Evolutionary conservation across 352 stramenopile species (phyloP).

Genomic region (Globisporangium ultimum): DNA sequence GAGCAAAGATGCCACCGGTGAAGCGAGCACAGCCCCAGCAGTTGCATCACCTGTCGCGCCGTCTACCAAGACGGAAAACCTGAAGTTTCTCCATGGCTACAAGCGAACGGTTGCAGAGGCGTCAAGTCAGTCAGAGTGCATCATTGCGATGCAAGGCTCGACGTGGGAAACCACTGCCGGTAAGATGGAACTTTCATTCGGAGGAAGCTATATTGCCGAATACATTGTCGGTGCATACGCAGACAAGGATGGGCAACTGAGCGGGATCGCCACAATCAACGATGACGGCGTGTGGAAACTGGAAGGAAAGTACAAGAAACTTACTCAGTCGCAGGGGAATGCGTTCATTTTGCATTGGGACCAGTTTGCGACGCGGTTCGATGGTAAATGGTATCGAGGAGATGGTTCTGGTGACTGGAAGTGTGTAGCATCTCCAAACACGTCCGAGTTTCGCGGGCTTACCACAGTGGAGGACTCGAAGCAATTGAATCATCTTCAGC

Average conservation of each 20-base stretch:
- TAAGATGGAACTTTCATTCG: slow-evolving; percentile 41
- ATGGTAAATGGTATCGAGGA: slow-evolving; percentile 84
- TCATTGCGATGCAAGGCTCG: slow-evolving; percentile 27
- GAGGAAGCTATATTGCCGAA: slow-evolving; percentile 46
- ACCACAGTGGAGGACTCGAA: slow-evolving; percentile 31
- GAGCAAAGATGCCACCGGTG: slow-evolving; percentile 20
- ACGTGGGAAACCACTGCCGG: slow-evolving; percentile 76
- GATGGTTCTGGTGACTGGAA: slow-evolving; percentile 82
- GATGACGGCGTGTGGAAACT: slow-evolving; percentile 64
- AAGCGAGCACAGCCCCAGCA: slow-evolving; percentile 9
- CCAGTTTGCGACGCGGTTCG: slow-evolving; percentile 46
- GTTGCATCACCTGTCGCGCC: background rate
- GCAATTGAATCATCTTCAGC: slow-evolving; percentile 38
- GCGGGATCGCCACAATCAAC: slow-evolving; percentile 47
- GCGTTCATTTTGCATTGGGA: slow-evolving; percentile 69
- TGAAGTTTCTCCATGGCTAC: slow-evolving; percentile 43
- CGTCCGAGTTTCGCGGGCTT: slow-evolving; percentile 68
- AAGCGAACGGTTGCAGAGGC: slow-evolving; percentile 43
- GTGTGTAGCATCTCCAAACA: slow-evolving; percentile 47
- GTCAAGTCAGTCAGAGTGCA: slow-evolving; percentile 25
- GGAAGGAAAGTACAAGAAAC: slow-evolving; percentile 67
- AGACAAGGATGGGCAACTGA: slow-evolving; percentile 65
- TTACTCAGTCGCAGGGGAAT: slow-evolving; percentile 65
- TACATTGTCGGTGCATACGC: slow-evolving; percentile 73
- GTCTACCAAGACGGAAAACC: slow-evolving; percentile 31